phyloP scores from a whole-genome alignment of 257 asterid species.

The Solanum rostratum region DNA sequence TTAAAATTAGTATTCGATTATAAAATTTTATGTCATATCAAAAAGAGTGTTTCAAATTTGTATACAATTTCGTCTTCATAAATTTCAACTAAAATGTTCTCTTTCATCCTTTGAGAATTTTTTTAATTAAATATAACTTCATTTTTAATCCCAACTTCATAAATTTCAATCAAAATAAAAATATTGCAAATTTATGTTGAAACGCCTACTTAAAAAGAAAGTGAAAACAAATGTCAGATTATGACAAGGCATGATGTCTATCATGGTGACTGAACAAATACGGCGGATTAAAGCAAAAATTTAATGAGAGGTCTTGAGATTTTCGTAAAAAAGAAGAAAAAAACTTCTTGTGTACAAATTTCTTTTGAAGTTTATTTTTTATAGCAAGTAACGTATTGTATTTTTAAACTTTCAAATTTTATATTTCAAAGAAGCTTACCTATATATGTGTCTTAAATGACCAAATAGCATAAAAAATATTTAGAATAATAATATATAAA shows the following conservation, averaged over 20 bases:
- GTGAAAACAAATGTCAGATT: background rate
- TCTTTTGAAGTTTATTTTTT: too few relatives aligned
- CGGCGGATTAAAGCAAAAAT: background rate
- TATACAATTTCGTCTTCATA: background rate
- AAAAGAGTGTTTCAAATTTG: background rate
- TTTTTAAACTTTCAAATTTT: background rate
- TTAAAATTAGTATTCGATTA: background rate
- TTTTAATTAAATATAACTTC: background rate
- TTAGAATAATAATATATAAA: too few relatives aligned
- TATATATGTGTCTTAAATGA: background rate
- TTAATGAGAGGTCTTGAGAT: too few relatives aligned
- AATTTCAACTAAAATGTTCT: background rate
- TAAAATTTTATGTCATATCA: background rate
- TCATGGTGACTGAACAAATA: background rate
- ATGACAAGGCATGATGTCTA: background rate
- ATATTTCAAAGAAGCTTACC: accelerated
- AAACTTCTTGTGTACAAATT: too few relatives aligned
- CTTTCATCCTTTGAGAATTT: background rate
- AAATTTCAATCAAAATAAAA: background rate
- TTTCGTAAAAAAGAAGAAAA: too few relatives aligned
- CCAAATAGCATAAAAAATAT: background rate
- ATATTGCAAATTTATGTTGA: background rate
- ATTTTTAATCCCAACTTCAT: background rate
- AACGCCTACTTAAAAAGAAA: background rate
- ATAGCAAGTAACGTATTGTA: too few relatives aligned